Evolutionary conservation across 139 green algal species (phyloP), one percentile per base, ranked within the genome.

Genomic region (Micractinium sp.): DNA sequence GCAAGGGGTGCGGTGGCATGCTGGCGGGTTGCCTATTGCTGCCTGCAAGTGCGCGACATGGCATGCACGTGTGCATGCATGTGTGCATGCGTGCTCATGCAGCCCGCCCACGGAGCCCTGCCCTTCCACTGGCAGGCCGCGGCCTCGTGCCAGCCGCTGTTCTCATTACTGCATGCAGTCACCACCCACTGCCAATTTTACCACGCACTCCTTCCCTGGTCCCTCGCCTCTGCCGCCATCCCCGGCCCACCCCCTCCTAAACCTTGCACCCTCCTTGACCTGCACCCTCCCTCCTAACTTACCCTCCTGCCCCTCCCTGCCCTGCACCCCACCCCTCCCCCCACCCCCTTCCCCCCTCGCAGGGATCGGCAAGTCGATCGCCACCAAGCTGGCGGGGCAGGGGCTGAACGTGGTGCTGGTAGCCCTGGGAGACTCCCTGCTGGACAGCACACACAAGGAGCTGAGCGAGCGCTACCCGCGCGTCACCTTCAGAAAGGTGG

Each of bases 331-430:
- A 53, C 76, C 75, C 61, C 1, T 39, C 66, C 16, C 0, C 36
- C 4, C 33, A 0, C 77, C 36, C 5, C 27, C 56, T 16, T 36
- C 83, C 47, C 22, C 39, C 22, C 23, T 36, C 61, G 53, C 94
- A 99, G 97, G 97, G 47, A 99, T 99, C 89, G 97, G 97, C 67
- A 98, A 98, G 91, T 93, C 97, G 0, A 90, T 99, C 13, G 97
- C 97, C 0, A 91, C 90, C 39, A 93, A 93, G 81, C 91, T 98
- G 23, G 97, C 97, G 0, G 87, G 90, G 1, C 97, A 99, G 87
- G 96, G 95, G 0, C 87, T 99, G 5, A 98, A 98, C 86, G 95
- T 99, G 27, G 97, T 98, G 61, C 85, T 99, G 19, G 97, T 99
- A 14, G 96, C 97, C 0, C 87, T 98, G 47, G 91, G 92, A 14